phyloP scores from a whole-genome alignment of 441 rosid genomes.

The Erodium trifolium region DNA sequence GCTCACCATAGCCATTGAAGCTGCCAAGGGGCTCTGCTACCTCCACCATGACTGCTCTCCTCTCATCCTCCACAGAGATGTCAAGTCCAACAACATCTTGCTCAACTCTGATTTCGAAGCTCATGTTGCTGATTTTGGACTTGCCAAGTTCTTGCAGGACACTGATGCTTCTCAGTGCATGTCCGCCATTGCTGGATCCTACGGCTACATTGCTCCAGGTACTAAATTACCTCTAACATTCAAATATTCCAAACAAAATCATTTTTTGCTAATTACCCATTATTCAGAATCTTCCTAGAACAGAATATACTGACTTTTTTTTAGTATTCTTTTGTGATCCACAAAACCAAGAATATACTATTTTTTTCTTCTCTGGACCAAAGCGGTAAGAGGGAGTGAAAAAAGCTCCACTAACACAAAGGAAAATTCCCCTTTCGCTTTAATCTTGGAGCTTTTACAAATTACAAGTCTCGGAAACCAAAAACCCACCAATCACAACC shows the following conservation, averaged over 20 bases:
- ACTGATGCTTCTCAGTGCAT: conserved; percentile 92
- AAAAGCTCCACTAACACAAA: neutral
- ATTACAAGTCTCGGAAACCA: conserved; percentile 16
- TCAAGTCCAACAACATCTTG: conserved; percentile 24
- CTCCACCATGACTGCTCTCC: conserved; percentile 97
- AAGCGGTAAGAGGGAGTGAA: neutral
- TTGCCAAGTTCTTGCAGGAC: conserved; percentile 87
- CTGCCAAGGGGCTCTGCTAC: conserved; percentile 94
- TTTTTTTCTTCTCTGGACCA: conserved; percentile 6
- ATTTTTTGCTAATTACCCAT: too few species aligned
- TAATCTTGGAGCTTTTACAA: too few species aligned
- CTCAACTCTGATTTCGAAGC: conserved; percentile 84
- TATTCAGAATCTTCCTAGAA: too few species aligned
- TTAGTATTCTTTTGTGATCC: too few species aligned
- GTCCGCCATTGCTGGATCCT: conserved; percentile 98
- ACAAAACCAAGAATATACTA: conserved; percentile 13
- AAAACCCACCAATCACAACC: conserved; percentile 22
- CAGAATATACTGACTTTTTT: too few species aligned
- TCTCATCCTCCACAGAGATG: conserved; percentile 82
- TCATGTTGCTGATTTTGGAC: conserved; percentile 96
- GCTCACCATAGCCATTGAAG: conserved; percentile 82
- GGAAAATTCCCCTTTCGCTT: conserved; percentile 20
- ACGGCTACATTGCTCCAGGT: conserved; percentile 98
- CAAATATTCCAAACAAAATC: too few species aligned
- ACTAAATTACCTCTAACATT: too few species aligned